These are phyloP conservation scores for Picea glauca DNA, from an alignment of 75 land plant species.

Conservation along the genomic window DNA sequence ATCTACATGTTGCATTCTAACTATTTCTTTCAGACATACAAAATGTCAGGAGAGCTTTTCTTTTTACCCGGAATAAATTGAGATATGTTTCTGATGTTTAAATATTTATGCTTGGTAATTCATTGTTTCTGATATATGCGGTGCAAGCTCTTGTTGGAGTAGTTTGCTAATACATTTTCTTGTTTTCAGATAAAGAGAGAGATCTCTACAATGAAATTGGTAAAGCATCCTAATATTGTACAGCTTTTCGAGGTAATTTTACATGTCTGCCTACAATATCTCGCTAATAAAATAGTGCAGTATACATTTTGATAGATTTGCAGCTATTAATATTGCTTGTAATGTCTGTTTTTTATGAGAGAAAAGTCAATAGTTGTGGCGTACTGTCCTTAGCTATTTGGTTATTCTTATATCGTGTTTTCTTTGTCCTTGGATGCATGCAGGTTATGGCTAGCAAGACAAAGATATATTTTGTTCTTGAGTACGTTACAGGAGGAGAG, in stretches of 20 bases:
- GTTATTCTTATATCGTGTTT: background rate
- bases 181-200: conserved; percentile 20
- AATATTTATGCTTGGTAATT: background rate
- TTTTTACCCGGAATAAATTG: background rate
- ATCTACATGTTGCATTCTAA: background rate
- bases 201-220: conserved; percentile 23
- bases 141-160: too few relatives aligned
- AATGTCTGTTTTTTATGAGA: background rate
- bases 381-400: background rate
- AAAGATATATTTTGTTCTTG: conserved; percentile 29
- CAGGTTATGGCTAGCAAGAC: conserved; percentile 37
- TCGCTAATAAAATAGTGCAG: background rate
- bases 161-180: conserved; percentile 1
- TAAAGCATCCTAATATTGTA: conserved; percentile 26
- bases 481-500: conserved; percentile 24
- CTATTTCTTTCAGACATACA: background rate
- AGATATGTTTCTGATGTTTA: background rate
- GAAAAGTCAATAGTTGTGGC: background rate
- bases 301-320: background rate
- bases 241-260: conserved; percentile 23
- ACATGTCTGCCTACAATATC: background rate
- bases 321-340: background rate
- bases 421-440: background rate
- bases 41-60: background rate
- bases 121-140: background rate